Base-by-base conservation (phyloP, 2,329 filamentous ascomycete genomes). In the Neodidymelliopsis sp. region DNA sequence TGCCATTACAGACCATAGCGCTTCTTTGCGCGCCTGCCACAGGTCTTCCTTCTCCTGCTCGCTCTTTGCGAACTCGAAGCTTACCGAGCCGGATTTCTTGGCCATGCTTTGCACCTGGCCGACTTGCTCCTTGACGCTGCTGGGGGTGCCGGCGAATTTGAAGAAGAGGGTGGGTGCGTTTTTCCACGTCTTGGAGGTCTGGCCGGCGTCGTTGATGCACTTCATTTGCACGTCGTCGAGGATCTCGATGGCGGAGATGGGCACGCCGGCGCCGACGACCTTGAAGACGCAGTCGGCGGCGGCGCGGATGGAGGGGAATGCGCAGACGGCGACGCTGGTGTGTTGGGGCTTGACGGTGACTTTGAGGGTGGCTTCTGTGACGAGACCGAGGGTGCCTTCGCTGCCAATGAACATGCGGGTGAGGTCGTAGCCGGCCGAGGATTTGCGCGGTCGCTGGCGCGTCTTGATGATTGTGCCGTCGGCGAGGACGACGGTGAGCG, bases 401-500 rank as follows among this genome's bases (percentile, higher is more conserved):
- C 88, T 91, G 34, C 92, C 92, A 71, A 96, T 88, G 73, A 96
- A 94, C 51, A 95, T 82, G 65, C 88, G 87, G 2, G 91, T 96
- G 40, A 97, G 81, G 71, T 97, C 91, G 74, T 97, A 97, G 19
- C 92, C 92, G 23, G 92, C 92, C 45, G 88, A 91, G 65, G 88
- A 92, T 79, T 96, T 97, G 59, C 91, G 84, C 9, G 91, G 91
- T 37, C 91, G 83, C 73, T 95, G 91, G 55, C 89, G 82, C 9
- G 92, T 97, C 79, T 92, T 93, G 75, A 97, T 87, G 40, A 96
- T 75, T 1, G 91, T 96, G 38, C 91, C 91, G 72, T 96, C 92
- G 13, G 91, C 91, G 63, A 96, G 81, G 9, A 96, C 91, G 4
- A 96, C 90, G 0, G 91, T 96, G 59, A 96, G 75, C 43, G 84